These are phyloP conservation scores for Lonicera japonica DNA, from an alignment of 129 eudicot species.

Conservation along the genomic window DNA sequence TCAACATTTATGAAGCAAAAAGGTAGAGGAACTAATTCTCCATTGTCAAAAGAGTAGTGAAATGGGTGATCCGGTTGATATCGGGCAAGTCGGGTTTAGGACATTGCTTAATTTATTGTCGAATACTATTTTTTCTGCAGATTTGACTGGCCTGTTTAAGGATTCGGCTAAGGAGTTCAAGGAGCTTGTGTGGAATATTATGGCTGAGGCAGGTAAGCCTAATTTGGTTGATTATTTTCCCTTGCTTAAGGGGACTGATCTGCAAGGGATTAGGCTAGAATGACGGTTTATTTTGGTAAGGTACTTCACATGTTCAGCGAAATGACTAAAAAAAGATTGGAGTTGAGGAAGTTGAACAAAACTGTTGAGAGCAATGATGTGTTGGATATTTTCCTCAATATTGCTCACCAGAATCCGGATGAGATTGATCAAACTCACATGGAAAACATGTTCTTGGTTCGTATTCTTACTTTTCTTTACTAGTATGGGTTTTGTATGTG, in stretches of 20 bases:
- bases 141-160: constrained; percentile 11
- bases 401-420: constrained; percentile 5
- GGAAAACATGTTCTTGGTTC: constrained; percentile 12
- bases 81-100: constrained; percentile 17
- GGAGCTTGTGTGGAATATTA: constrained; percentile 6
- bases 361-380: constrained; percentile 2
- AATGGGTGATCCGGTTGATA: constrained; percentile 11
- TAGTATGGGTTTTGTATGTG: too few species aligned
- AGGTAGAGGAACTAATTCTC: constrained; percentile 19
- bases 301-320: constrained; percentile 3
- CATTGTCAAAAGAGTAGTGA: not conserved
- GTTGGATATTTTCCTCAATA: constrained; percentile 9
- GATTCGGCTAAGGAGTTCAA: constrained; percentile 9
- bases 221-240: constrained; percentile 25
- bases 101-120: constrained; percentile 15
- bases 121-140: constrained; percentile 15
- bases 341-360: constrained; percentile 1
- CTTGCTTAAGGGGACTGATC: constrained; percentile 16
- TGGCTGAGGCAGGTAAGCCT: constrained; percentile 22
- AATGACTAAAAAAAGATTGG: constrained; percentile 17
- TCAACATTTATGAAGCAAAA: not conserved
- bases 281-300: constrained; percentile 2
- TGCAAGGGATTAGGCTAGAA: constrained; percentile 17
- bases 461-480: not conserved
- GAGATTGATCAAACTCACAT: constrained; percentile 10